phyloP scores from a whole-genome alignment of 2,329 filamentous ascomycete genomes.

The Lecanosticta acicola region DNA sequence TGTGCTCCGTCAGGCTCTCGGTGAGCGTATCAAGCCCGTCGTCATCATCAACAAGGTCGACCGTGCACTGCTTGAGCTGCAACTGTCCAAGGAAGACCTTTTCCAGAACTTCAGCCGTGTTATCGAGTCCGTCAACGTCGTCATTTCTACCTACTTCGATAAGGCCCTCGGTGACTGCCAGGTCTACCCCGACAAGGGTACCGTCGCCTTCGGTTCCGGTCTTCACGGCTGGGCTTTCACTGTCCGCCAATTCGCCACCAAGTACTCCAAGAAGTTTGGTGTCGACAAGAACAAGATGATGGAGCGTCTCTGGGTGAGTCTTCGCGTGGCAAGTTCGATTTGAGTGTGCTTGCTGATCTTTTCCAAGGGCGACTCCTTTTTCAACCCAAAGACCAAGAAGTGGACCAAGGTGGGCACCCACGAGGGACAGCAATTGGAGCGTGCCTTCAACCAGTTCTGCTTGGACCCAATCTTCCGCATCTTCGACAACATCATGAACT shows the following conservation, averaged over 20 bases:
- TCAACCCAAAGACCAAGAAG: constrained; percentile 99
- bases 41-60: constrained; percentile 99
- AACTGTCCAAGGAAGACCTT: constrained; percentile 97
- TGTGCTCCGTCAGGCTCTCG: constrained; percentile 95
- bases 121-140: constrained; percentile 99
- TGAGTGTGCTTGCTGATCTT: background rate
- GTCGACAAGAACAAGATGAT: constrained; percentile 99
- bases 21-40: constrained; percentile 99
- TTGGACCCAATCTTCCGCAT: constrained; percentile 99
- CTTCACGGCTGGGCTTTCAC: constrained; percentile 99
- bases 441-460: constrained; percentile 99
- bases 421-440: constrained; percentile 87
- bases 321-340: background rate
- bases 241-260: constrained; percentile 89
- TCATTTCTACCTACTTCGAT: constrained; percentile 98
- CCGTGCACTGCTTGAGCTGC: constrained; percentile 96
- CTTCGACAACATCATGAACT: constrained; percentile 94
- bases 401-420: constrained; percentile 84
- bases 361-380: constrained; percentile 84
- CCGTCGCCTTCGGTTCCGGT: constrained; percentile 98
- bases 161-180: constrained; percentile 95
- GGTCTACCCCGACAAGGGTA: constrained; percentile 96
- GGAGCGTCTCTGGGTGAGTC: constrained; percentile 92
- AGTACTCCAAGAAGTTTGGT: constrained; percentile 99
- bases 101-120: constrained; percentile 99